A percentile compares a stretch with the other conserved stretches of the same genome.
Conservation (phyloP, 768 basidiomycete genomes). For the Tylopilus felleus region DNA sequence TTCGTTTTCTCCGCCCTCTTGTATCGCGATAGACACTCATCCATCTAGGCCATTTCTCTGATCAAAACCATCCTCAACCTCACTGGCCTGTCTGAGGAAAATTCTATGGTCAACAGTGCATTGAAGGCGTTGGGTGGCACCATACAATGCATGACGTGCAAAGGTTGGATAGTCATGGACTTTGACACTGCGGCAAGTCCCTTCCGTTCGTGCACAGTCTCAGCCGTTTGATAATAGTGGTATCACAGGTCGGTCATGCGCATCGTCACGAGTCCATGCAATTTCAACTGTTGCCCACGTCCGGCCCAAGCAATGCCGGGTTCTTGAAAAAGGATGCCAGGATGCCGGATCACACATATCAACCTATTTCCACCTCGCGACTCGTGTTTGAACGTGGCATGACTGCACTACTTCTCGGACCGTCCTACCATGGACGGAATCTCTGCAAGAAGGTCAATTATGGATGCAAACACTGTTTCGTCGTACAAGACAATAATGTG, state of each 20-base stretch:
- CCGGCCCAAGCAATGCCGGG: accelerated
- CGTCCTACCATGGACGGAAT: slow-evolving; percentile 18
- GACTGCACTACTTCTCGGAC: slow-evolving; percentile 16
- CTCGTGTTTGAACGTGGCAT: slow-evolving; percentile 26
- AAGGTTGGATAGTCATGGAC: slow-evolving; percentile 46
- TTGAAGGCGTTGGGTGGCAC: slow-evolving; percentile 27
- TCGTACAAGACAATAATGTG: background rate
- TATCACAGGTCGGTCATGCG: slow-evolving; percentile 55
- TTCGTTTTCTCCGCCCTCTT: background rate
- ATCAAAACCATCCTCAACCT: slow-evolving; percentile 38
- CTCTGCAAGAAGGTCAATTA: slow-evolving; percentile 39
- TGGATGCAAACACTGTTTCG: slow-evolving; percentile 53
- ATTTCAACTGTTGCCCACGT: slow-evolving; percentile 32
- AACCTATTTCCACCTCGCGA: accelerated
- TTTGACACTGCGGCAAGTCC: slow-evolving; percentile 44
- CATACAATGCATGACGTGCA: slow-evolving; percentile 51
- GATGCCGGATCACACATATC: too few species aligned
- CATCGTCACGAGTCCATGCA: slow-evolving; percentile 59
- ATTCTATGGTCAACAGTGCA: slow-evolving; percentile 16
- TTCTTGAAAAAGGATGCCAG: background rate
- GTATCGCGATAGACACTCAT: background rate
- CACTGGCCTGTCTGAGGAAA: slow-evolving; percentile 30
- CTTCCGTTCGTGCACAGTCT: too few species aligned
- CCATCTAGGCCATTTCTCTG: slow-evolving; percentile 44
- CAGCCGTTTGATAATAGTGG: background rate